These are phyloP conservation scores for Malus hybrid DNA, from an alignment of 331 rosid genomes.

Conservation along the genomic window DNA sequence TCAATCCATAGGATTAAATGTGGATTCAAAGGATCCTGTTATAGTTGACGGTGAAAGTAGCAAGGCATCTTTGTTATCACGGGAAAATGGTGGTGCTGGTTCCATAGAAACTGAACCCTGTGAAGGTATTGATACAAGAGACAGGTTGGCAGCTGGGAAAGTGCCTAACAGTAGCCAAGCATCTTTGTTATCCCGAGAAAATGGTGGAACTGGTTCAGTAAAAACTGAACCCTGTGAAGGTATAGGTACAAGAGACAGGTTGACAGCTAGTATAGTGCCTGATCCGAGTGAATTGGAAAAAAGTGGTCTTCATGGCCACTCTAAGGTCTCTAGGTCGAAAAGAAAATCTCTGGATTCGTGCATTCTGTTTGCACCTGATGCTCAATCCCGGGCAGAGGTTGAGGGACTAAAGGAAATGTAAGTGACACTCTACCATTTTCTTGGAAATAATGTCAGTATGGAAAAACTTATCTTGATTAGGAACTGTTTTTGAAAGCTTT, in stretches of 20 bases:
- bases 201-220: conserved; percentile 28
- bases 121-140: conserved; percentile 26
- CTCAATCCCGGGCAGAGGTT: conserved; percentile 49
- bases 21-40: conserved; percentile 34
- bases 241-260: conserved; percentile 25
- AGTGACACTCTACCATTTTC: conserved; percentile 18
- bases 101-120: conserved; percentile 26
- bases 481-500: not conserved
- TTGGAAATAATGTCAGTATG: not conserved
- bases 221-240: conserved; percentile 32
- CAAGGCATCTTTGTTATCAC: conserved; percentile 22
- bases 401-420: conserved; percentile 68
- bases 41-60: conserved; percentile 15
- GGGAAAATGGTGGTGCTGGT: conserved; percentile 25
- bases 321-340: conserved; percentile 38
- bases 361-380: conserved; percentile 59
- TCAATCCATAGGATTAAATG: conserved; percentile 16
- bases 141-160: conserved; percentile 20
- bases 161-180: conserved; percentile 18
- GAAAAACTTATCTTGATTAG: not conserved
- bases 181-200: conserved; percentile 28
- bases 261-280: conserved; percentile 21
- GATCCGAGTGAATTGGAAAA: conserved; percentile 33
- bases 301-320: conserved; percentile 24
- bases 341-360: conserved; percentile 42